These are phyloP conservation scores for Microthyrium microscopicum DNA, from an alignment of 2,329 filamentous ascomycete genomes.

Conservation along the genomic window DNA sequence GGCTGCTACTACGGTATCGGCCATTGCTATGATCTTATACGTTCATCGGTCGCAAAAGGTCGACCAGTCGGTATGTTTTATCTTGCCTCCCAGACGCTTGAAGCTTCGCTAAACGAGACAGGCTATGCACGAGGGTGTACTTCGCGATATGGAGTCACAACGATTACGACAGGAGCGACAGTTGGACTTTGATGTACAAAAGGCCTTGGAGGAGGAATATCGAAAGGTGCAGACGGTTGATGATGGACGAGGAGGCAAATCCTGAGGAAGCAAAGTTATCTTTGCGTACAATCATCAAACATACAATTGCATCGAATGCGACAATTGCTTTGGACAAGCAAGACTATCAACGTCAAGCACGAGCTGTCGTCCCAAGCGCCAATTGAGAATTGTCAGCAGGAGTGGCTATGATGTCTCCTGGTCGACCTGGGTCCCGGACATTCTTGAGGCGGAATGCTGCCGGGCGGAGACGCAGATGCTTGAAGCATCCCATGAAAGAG, in stretches of 20 bases:
- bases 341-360: too few relatives aligned
- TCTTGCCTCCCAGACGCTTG: not conserved
- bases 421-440: too few relatives aligned
- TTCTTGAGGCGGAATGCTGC: too few relatives aligned
- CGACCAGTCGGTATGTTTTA: constrained; percentile 58
- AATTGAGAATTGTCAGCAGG: too few relatives aligned
- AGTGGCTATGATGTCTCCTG: too few relatives aligned
- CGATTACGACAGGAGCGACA: constrained; percentile 78
- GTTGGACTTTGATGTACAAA: constrained; percentile 88
- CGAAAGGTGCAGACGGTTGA: constrained; percentile 68
- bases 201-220: constrained; percentile 72
- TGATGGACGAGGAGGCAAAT: constrained; percentile 3
- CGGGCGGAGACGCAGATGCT: too few relatives aligned
- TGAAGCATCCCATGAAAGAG: too few relatives aligned
- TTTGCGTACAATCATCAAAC: too few relatives aligned
- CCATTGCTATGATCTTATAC: constrained; percentile 59
- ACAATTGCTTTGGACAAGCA: too few relatives aligned
- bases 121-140: constrained; percentile 92
- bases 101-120: constrained; percentile 17
- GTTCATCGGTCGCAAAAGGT: constrained; percentile 80
- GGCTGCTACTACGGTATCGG: constrained; percentile 57
- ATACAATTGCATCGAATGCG: too few relatives aligned
- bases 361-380: too few relatives aligned
- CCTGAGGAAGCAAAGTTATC: too few relatives aligned
- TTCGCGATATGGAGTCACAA: constrained; percentile 90